phyloP scores from a whole-genome alignment of 2,329 filamentous ascomycete species.

The Hirsutella rhossiliensis region DNA sequence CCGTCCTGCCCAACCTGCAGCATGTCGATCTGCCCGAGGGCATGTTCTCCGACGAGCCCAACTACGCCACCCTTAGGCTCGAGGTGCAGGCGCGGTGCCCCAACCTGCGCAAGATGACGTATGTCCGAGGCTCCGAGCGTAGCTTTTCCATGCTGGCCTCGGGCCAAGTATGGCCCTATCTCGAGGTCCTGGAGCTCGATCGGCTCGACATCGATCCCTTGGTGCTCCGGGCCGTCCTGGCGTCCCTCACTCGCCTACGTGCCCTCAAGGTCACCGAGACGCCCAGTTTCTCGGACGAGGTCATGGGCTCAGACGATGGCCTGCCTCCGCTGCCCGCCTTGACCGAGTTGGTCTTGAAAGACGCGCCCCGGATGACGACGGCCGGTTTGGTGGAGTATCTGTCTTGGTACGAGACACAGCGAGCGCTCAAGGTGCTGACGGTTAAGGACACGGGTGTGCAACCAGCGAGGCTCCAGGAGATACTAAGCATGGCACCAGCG shows the following conservation, averaged over 20 bases:
- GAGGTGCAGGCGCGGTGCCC: slow-evolving; percentile 77
- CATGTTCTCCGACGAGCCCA: slow-evolving; percentile 68
- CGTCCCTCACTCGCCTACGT: slow-evolving; percentile 51
- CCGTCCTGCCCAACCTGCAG: slow-evolving; percentile 70
- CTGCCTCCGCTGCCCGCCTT: slow-evolving; percentile 65
- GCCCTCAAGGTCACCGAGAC: slow-evolving; percentile 66
- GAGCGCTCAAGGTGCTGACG: slow-evolving; percentile 53
- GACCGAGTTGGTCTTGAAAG: slow-evolving; percentile 59
- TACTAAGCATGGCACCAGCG: slow-evolving; percentile 44
- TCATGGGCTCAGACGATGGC: slow-evolving; percentile 55
- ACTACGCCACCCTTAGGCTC: slow-evolving; percentile 63
- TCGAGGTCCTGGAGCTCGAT: slow-evolving; percentile 63
- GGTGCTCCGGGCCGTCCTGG: slow-evolving; percentile 59
- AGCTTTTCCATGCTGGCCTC: slow-evolving; percentile 59
- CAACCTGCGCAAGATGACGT: slow-evolving; percentile 81
- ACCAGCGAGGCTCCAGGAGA: slow-evolving; percentile 44
- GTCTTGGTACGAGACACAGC: slow-evolving; percentile 43
- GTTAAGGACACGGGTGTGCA: slow-evolving; percentile 62
- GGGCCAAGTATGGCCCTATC: slow-evolving; percentile 52
- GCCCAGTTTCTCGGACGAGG: slow-evolving; percentile 59
- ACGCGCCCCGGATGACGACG: slow-evolving; percentile 59
- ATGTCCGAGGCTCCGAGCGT: slow-evolving; percentile 64
- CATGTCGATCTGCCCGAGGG: slow-evolving; percentile 89
- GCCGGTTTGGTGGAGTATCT: slow-evolving; percentile 61
- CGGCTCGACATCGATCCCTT: slow-evolving; percentile 57